Conservation (phyloP, 257 asterid genomes). For the Solanum corneliomulleri region DNA sequence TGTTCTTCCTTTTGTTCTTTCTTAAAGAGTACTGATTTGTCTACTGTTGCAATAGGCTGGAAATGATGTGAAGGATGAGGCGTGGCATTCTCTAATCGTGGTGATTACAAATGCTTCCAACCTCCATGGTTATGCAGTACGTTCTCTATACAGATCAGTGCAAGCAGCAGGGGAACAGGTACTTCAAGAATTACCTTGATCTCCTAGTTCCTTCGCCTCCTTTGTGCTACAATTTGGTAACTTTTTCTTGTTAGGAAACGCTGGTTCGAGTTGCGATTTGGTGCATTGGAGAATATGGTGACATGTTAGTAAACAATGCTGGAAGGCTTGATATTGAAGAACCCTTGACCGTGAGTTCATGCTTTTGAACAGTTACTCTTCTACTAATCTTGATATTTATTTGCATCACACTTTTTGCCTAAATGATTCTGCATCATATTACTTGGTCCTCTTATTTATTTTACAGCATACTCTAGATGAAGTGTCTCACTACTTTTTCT, state of each 20-base stretch:
- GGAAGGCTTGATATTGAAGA: slow-evolving; percentile 78
- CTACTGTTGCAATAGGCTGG: slow-evolving; percentile 58
- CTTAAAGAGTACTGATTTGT: background rate
- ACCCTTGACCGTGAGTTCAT: slow-evolving; percentile 64
- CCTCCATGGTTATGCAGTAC: slow-evolving; percentile 86
- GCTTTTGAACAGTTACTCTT: background rate
- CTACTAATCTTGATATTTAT: background rate
- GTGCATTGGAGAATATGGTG: slow-evolving; percentile 99
- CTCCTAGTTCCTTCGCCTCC: background rate
- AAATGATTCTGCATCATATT: background rate
- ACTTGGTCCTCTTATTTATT: background rate
- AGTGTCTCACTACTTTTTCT: background rate
- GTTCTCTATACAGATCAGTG: slow-evolving; percentile 69
- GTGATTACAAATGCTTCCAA: slow-evolving; percentile 84
- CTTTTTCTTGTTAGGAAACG: slow-evolving; percentile 49
- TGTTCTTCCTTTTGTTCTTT: background rate
- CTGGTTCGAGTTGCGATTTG: slow-evolving; percentile 95
- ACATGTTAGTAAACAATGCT: slow-evolving; percentile 57
- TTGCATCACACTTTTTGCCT: background rate
- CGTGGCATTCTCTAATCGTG: slow-evolving; percentile 87
- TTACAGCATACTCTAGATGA: background rate
- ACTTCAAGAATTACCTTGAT: background rate
- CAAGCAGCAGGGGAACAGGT: slow-evolving; percentile 80
- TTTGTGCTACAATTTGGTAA: background rate
- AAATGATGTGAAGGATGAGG: slow-evolving; percentile 86